These are phyloP conservation scores for Xylaria venustula DNA, from an alignment of 495 filamentous ascomycete species.

Conservation along the genomic window DNA sequence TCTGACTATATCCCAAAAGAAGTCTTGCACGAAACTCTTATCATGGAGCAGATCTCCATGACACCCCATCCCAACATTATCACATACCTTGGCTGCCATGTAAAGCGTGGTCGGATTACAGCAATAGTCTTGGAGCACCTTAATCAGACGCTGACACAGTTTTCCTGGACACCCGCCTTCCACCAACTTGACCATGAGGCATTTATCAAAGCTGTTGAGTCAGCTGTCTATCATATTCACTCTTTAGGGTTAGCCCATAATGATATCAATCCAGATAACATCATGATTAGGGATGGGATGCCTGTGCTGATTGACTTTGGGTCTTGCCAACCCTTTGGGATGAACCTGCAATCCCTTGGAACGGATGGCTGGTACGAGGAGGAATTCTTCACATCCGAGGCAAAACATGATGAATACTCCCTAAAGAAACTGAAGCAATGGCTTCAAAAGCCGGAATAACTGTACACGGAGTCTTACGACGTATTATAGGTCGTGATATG, in stretches of 20 bases:
- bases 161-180: not conserved
- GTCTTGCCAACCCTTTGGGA: constrained; percentile 21
- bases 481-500: not conserved
- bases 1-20: constrained; percentile 1
- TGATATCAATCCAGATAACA: constrained; percentile 37
- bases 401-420: not conserved
- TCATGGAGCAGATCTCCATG: constrained; percentile 17
- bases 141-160: constrained; percentile 20
- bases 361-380: constrained; percentile 30
- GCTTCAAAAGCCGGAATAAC: not conserved
- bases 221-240: constrained; percentile 33
- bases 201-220: constrained; percentile 18
- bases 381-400: constrained; percentile 6
- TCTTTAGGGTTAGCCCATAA: constrained; percentile 38
- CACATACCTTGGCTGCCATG: constrained; percentile 18
- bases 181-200: not conserved
- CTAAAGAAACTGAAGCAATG: not conserved
- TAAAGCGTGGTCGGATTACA: constrained; percentile 30
- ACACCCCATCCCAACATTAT: constrained; percentile 11
- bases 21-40: constrained; percentile 15
- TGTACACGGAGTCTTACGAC: not conserved
- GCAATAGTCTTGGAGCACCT: constrained; percentile 36
- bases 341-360: constrained; percentile 17
- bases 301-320: constrained; percentile 37
- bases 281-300: constrained; percentile 15